Percentiles rank a stretch among this genome's conserved stretches.
phyloP scores from a whole-genome alignment of 2,329 filamentous ascomycete species.

The Colletotrichum sp. region DNA sequence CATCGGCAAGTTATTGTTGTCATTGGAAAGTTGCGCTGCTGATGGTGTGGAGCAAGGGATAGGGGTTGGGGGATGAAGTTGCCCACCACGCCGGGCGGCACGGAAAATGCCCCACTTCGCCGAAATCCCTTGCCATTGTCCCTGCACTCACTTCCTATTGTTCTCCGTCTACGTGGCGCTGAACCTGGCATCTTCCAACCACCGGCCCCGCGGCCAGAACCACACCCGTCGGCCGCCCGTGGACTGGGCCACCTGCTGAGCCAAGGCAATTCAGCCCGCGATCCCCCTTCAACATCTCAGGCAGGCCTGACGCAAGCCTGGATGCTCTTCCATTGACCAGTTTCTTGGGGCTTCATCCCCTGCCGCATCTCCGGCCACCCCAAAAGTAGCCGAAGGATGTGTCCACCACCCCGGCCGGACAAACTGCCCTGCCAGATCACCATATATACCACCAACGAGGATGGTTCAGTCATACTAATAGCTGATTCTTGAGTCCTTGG shows the following conservation, averaged over 20 bases:
- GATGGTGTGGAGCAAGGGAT: background rate
- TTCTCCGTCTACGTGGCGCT: slow-evolving; percentile 1
- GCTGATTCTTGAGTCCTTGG: background rate
- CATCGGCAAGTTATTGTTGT: background rate
- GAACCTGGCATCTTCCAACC: background rate
- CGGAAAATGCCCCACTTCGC: background rate
- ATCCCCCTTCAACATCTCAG: background rate
- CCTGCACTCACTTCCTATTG: slow-evolving; percentile 2
- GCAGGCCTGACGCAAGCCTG: background rate
- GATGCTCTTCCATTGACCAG: background rate
- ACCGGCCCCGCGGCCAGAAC: background rate
- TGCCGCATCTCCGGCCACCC: background rate
- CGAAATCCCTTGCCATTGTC: slow-evolving; percentile 7
- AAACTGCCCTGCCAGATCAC: background rate
- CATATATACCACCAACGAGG: background rate
- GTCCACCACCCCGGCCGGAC: background rate
- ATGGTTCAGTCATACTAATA: background rate
- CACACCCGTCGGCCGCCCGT: background rate
- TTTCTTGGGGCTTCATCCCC: background rate
- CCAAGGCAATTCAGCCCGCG: background rate
- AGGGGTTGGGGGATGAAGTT: background rate
- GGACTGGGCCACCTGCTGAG: background rate
- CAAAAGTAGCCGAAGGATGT: background rate
- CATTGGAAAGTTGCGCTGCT: background rate
- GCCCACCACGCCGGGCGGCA: background rate